Conservation (phyloP, 768 basidiomycete species). For the Vararia minispora region DNA sequence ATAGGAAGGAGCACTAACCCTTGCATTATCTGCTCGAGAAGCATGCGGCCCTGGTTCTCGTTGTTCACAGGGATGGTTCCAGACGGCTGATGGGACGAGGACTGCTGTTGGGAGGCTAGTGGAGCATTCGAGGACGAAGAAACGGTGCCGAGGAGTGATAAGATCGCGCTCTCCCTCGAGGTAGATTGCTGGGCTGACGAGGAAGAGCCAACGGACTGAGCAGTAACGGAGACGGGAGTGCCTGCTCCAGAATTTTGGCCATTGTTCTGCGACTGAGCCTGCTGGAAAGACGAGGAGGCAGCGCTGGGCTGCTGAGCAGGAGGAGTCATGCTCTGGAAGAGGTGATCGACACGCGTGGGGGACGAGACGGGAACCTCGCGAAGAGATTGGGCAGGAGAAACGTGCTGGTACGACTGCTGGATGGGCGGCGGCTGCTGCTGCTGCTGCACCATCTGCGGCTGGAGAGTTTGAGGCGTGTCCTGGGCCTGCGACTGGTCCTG, state of each 20-base stretch:
- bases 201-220: constrained; percentile 29
- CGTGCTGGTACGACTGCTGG: constrained; percentile 25
- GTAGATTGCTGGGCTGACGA: constrained; percentile 26
- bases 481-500: constrained; percentile 6
- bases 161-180: constrained; percentile 61
- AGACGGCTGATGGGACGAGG: constrained; percentile 44
- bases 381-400: constrained; percentile 20
- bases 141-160: constrained; percentile 53
- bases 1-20: background rate
- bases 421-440: too few relatives aligned
- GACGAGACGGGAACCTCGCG: constrained; percentile 31
- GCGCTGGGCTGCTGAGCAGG: constrained; percentile 28
- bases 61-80: constrained; percentile 45
- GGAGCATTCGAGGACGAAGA: constrained; percentile 26
- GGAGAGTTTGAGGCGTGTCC: too few relatives aligned
- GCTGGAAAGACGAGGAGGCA: constrained; percentile 18
- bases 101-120: constrained; percentile 37
- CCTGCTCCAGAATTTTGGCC: constrained; percentile 30
- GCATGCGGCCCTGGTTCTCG: constrained; percentile 38
- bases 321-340: constrained; percentile 45
- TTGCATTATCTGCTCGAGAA: background rate
- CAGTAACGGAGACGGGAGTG: constrained; percentile 29
- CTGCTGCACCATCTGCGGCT: constrained; percentile 11
- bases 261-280: constrained; percentile 18
- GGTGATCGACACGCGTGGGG: constrained; percentile 52